Base-by-base conservation (phyloP, 768 basidiomycete genomes). In the Nevesoporus exiguus region DNA sequence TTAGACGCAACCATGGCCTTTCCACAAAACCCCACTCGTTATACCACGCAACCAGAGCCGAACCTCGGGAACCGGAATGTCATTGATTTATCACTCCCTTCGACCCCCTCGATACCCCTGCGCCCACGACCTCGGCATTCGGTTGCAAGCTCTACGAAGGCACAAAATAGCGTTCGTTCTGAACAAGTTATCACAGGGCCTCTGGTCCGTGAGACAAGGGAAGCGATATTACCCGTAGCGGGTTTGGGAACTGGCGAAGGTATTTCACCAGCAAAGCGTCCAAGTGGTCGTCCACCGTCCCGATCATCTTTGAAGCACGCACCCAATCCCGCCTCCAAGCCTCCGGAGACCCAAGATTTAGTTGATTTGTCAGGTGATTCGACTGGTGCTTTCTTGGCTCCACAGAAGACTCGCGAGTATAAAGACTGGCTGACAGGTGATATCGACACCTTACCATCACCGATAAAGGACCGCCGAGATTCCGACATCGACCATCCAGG, bases 371-470 rank as follows among this genome's bases (percentile, higher is more conserved):
- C 52, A 27, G 54, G 56, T 33, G 33, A 51, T 33, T 37, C 59
- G 9, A 27, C 45, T n/a, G 24, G 56, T 46, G 29, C 47, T 44
- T 49, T 55, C 33, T 27, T 52, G 25, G 34, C 49, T 50, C 43
- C 55, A 33, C 66, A 61, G 27, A 66, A 56, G 46, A 66, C 45
- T 47, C 71, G 60, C 60, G 71, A 66, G 64, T 74, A 70, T 44
- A 76, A 72, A 58, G 88, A 91, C 64, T 90, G 90, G 89, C 71
- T 93, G 31, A 90, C 90, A 17, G 90, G 90, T 9, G 79, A 80
- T 50, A 80, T 83, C 52, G 76, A 79, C 41, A 71, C 76, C n/a
- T 41, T 55, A 7, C 27, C 42, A 30, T 61, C 61, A 11, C 55
- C 61, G 21, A 37, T 33, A n/a, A 65, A 62, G 57, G 66, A 60